Conservation (phyloP, 176 grass and related monocot genomes). For the Oryza glaberrima region DNA sequence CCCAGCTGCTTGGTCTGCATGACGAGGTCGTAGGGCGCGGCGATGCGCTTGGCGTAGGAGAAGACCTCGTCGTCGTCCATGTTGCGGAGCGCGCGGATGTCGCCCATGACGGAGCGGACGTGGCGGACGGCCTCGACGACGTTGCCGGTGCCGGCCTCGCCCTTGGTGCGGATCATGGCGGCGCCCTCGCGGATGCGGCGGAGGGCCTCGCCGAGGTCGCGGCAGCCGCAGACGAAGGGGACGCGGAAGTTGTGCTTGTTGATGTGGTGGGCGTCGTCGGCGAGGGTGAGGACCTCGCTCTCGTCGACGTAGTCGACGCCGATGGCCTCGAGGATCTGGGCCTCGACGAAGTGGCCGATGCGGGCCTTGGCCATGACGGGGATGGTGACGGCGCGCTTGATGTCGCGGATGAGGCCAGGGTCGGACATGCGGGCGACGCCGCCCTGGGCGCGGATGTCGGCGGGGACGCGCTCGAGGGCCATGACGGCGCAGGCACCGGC, state of each 20-base stretch:
- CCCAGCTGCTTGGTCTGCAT: slow-evolving; percentile 79
- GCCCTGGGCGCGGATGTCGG: slow-evolving; percentile 71
- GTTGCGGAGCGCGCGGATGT: slow-evolving; percentile 60
- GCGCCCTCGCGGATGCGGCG: slow-evolving; percentile 76
- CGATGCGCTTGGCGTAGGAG: slow-evolving; percentile 62
- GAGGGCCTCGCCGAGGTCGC: slow-evolving; percentile 67
- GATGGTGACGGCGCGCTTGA: slow-evolving; percentile 92
- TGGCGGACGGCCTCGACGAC: slow-evolving; percentile 73
- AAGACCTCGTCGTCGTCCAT: slow-evolving; percentile 92
- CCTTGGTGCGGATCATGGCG: slow-evolving; percentile 88
- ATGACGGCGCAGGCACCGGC: slow-evolving; percentile 76
- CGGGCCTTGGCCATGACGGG: slow-evolving; percentile 93
- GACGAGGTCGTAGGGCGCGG: slow-evolving; percentile 62
- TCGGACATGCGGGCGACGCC: slow-evolving; percentile 79
- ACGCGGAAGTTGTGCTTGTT: slow-evolving; percentile 84
- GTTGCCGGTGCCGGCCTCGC: slow-evolving; percentile 76
- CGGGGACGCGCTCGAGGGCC: slow-evolving; percentile 82
- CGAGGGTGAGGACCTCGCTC: slow-evolving; percentile 83
- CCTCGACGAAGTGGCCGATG: slow-evolving; percentile 88
- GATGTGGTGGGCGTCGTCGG: slow-evolving; percentile 72
- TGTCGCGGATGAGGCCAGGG: slow-evolving; percentile 68
- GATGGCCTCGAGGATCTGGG: slow-evolving; percentile 68
- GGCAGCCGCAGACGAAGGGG: slow-evolving; percentile 81
- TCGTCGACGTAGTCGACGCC: slow-evolving; percentile 85
- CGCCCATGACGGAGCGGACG: slow-evolving; percentile 69